Base-by-base conservation (phyloP, 2,329 filamentous ascomycete genomes). In the Verticillium zaregamsianum region DNA sequence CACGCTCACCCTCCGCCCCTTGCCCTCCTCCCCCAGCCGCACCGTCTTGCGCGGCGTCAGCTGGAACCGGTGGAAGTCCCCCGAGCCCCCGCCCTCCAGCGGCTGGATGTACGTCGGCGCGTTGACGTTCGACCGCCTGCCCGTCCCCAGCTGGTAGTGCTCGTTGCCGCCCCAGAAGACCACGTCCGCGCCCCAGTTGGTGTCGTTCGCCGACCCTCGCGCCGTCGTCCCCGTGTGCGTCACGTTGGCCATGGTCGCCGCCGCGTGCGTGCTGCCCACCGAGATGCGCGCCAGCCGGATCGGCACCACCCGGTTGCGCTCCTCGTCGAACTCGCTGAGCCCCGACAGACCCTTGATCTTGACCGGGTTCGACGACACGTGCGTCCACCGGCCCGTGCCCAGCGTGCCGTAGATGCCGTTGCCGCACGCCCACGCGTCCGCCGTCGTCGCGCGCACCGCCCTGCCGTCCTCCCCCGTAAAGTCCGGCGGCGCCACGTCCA, bases 141-240 rank as follows among this genome's bases (percentile, higher is more conserved):
- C 93, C 0, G 90, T 97, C 14, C 95, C 95, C 31, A 99, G 85
- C 76, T 99, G 95, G 74, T 90, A 97, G 72, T 89, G 86, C 77
- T 98, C 93, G 70, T 98, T 99, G 59, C 92, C 92, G 64, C 95
- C 95, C 92, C 93, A 99, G 81, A 92, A 96, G 1, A 98, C 74
- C 33, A 93, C 88, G 72, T 98, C 95, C 5, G 90, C 87, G 57
- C 95, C 95, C 86, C 89, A 97, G 72, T 95, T 93, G 1, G 88
- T 92, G 69, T 93, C 90, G 66, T 91, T 90, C 49, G 85, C 79
- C 1, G 83, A 82, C 17, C 69, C 80, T 60, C 72, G 76, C 64
- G 69, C 73, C 2, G 82, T 78, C 2, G 88, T 82, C 17, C 81
- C 77, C 6, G 93, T 82, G 59, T 87, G 82, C 1, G 91, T 91